These are phyloP conservation scores for Emergomyces orientalis DNA, from an alignment of 2,329 filamentous ascomycete genomes.

Conservation along the genomic window DNA sequence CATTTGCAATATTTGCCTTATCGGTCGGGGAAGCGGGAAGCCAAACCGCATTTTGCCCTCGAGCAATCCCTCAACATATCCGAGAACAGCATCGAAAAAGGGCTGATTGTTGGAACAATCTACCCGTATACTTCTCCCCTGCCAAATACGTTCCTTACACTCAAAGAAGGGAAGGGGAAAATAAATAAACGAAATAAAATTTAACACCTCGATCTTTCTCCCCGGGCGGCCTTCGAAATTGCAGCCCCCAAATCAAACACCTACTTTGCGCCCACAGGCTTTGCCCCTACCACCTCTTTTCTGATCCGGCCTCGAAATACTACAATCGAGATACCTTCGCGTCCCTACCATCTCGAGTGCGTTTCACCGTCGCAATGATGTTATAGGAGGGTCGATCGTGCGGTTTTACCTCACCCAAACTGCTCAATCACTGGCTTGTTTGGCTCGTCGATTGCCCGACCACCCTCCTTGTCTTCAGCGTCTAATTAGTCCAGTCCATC, in stretches of 20 bases:
- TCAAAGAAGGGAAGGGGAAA: background rate
- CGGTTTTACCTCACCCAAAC: background rate
- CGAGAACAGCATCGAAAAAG: background rate
- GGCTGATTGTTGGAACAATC: background rate
- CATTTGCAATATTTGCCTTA: background rate
- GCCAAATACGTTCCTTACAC: background rate
- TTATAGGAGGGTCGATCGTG: slow-evolving; percentile 1
- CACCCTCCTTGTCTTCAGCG: background rate
- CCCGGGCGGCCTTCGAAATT: background rate
- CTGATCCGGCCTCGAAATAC: background rate
- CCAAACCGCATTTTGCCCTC: too few relatives aligned
- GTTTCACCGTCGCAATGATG: slow-evolving; percentile 3
- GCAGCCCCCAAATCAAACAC: background rate
- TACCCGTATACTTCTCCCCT: background rate
- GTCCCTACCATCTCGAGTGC: background rate
- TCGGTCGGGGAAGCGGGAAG: background rate
- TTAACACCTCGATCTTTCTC: background rate
- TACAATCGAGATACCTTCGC: background rate
- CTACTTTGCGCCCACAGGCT: background rate
- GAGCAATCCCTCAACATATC: background rate
- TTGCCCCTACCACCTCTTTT: background rate
- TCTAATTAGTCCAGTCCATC: background rate
- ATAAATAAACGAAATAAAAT: background rate
- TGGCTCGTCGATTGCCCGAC: background rate
- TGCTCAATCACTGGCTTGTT: background rate